Evolutionary conservation across 441 rosid species (phyloP).

Genomic region (Brassica hybrid): DNA sequence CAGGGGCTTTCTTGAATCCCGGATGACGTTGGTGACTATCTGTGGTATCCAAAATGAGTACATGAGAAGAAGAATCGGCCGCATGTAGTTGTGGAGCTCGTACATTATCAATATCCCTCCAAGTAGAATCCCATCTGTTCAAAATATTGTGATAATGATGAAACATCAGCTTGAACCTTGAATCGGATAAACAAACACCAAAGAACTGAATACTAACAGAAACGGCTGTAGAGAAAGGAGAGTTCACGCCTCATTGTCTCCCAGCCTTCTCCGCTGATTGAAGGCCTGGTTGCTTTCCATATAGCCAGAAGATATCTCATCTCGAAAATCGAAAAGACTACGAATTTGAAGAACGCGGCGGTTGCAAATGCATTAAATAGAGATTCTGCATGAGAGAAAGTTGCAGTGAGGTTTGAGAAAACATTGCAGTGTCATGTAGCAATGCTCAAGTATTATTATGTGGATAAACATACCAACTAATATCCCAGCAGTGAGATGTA

Average conservation of each 20-base stretch:
- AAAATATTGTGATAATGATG: conserved; percentile 35
- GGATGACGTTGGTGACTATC: conserved; percentile 75
- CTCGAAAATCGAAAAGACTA: conserved; percentile 97
- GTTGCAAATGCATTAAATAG: conserved; percentile 98
- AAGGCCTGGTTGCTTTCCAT: conserved; percentile 96
- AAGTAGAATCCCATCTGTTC: conserved; percentile 94
- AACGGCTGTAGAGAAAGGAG: conserved; percentile 93
- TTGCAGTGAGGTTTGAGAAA: conserved; percentile 13
- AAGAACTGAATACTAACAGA: conserved; percentile 75
- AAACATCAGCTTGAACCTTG: conserved; percentile 12
- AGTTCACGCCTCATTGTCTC: conserved; percentile 97
- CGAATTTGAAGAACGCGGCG: conserved; percentile 98
- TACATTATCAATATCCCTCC: conserved; percentile 98
- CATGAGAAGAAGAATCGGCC: conserved; percentile 81
- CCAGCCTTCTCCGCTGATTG: conserved; percentile 96
- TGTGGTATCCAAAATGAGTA: conserved; percentile 98
- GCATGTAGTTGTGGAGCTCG: conserved; percentile 83
- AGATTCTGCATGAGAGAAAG: conserved; percentile 69
- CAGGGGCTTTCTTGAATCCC: conserved; percentile 96
- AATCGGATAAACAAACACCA: too few species aligned
- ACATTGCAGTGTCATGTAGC: conserved; percentile 23
- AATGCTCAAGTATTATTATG: background rate
- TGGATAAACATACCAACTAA: conserved; percentile 71
- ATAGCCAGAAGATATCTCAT: conserved; percentile 98
- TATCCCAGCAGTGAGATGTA: conserved; percentile 96